Evolutionary conservation across 169 alveolate genomes (phyloP).

Genomic region (Eimeria zaria): DNA sequence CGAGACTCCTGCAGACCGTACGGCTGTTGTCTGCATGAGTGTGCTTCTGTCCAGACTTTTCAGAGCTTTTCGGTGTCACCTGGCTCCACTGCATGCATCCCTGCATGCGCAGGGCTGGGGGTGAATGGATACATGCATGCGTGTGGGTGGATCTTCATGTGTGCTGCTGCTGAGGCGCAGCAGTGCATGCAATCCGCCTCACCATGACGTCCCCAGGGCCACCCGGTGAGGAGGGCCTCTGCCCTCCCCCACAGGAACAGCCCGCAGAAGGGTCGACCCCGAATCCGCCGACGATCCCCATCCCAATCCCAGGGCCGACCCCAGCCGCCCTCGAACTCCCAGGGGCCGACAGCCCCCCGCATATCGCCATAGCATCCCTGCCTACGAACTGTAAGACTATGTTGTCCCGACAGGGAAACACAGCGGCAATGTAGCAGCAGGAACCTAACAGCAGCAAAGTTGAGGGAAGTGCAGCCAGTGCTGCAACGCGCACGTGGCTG

Average conservation of each 20-base stretch:
- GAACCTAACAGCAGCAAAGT: not conserved
- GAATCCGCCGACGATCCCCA: not conserved
- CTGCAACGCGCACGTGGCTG: not conserved
- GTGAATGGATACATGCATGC: not conserved
- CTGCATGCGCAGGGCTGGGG: not conserved
- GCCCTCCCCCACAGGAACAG: not conserved
- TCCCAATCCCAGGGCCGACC: not conserved
- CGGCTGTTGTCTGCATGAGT: not conserved
- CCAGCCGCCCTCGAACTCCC: not conserved
- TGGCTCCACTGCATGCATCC: not conserved
- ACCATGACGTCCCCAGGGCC: not conserved
- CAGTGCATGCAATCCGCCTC: not conserved
- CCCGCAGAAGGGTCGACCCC: not conserved
- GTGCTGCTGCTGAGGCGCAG: not conserved
- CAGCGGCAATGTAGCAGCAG: not conserved
- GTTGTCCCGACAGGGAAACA: not conserved
- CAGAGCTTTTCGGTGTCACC: too few species aligned
- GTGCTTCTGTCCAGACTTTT: not conserved
- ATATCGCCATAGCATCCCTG: conserved; percentile 9
- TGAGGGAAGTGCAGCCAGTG: not conserved
- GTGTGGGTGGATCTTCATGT: not conserved
- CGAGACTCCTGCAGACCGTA: not conserved
- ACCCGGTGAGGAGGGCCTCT: not conserved
- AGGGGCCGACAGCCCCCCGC: conserved; percentile 48
- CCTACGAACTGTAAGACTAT: not conserved